These are phyloP conservation scores for Trametes villosa DNA, from an alignment of 768 basidiomycete species.

Conservation along the genomic window DNA sequence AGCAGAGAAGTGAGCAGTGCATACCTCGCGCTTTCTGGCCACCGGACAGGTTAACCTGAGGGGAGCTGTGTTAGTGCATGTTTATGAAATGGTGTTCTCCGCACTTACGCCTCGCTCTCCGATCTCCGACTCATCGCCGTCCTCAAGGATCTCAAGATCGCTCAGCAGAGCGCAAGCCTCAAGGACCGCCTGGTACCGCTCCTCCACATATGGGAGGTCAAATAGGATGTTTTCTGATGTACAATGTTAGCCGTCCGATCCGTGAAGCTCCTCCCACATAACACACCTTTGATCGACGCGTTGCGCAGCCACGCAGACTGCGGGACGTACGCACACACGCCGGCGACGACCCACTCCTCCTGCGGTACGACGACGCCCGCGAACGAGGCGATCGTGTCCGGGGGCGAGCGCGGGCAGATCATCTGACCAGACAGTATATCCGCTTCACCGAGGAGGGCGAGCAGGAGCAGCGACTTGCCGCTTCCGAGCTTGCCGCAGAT, in stretches of 20 bases:
- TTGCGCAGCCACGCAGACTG: constrained; percentile 77
- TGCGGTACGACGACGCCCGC: constrained; percentile 43
- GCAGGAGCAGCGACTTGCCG: constrained; percentile 85
- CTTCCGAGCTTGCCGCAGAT: constrained; percentile 90
- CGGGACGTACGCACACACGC: constrained; percentile 87
- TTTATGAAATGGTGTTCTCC: neutral
- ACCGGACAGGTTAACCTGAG: constrained; percentile 51
- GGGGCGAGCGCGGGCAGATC: constrained; percentile 82
- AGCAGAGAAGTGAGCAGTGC: too few relatives aligned
- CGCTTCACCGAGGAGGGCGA: constrained; percentile 86
- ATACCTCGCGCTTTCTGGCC: constrained; percentile 60
- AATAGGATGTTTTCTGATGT: constrained; percentile 73
- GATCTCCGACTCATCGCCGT: constrained; percentile 87
- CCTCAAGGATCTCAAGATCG: constrained; percentile 83
- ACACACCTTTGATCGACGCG: constrained; percentile 59
- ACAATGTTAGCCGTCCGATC: constrained; percentile 1
- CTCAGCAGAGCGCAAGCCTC: constrained; percentile 69
- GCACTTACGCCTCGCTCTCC: constrained; percentile 80
- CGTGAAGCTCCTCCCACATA: neutral
- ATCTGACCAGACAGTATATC: constrained; percentile 84
- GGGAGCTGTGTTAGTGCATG: neutral
- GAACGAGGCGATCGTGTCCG: constrained; percentile 73
- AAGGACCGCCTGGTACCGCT: constrained; percentile 77
- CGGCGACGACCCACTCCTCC: constrained; percentile 77
- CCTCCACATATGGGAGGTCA: constrained; percentile 70